A percentile compares a stretch with the other conserved stretches of the same genome.
Conservation (phyloP, 2,329 filamentous ascomycete genomes). For the Aspergillus ibericus region DNA sequence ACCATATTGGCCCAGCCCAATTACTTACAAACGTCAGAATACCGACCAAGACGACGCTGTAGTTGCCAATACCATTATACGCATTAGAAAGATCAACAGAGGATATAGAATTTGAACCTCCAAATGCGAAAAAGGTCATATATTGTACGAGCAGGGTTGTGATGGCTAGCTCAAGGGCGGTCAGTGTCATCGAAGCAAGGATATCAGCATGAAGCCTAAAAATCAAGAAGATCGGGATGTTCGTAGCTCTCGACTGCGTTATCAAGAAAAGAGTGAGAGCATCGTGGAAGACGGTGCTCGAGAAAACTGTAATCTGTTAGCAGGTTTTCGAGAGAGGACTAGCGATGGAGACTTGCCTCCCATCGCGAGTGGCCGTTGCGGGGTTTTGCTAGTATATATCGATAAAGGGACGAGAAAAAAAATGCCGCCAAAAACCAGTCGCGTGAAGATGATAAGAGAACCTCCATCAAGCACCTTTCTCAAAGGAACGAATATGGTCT, state of each 20-base stretch:
- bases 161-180: constrained; percentile 61
- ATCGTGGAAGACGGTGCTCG: constrained; percentile 53
- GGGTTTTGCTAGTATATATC: constrained; percentile 18
- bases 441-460: constrained; percentile 51
- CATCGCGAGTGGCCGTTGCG: background rate
- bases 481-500: constrained; percentile 34
- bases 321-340: background rate
- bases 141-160: constrained; percentile 76
- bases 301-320: constrained; percentile 18
- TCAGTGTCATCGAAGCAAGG: constrained; percentile 45
- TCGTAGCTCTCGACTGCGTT: constrained; percentile 81
- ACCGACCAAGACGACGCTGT: constrained; percentile 79
- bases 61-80: constrained; percentile 85
- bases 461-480: constrained; percentile 40
- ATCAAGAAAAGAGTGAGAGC: constrained; percentile 75
- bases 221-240: constrained; percentile 80
- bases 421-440: constrained; percentile 52
- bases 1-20: constrained; percentile 90
- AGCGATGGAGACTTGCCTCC: constrained; percentile 18
- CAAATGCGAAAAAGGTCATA: constrained; percentile 83
- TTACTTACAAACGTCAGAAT: constrained; percentile 83
- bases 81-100: constrained; percentile 92
- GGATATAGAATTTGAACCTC: constrained; percentile 91
- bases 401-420: constrained; percentile 32
- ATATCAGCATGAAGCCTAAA: constrained; percentile 64